Evolutionary conservation across 2,329 filamentous ascomycete genomes (phyloP), one percentile per base, ranked within the genome.

Genomic region (Blastomyces silverae): DNA sequence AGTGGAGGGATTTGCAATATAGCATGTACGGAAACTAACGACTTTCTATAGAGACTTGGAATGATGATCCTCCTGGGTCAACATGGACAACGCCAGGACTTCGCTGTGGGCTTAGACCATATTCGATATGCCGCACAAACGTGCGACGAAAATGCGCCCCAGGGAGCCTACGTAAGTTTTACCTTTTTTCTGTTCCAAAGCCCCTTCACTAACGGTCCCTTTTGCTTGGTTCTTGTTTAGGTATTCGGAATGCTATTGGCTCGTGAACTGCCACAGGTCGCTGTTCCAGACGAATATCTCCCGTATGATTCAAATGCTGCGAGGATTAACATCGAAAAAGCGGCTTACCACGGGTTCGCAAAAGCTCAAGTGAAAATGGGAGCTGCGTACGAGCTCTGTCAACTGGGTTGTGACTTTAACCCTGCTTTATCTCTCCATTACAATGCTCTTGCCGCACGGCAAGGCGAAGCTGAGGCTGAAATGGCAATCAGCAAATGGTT

Each of bases 401-500:
- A 95, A 73, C 83, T 99, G 20, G 90, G 91, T 39, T 97, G 93
- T 77, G 92, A 97, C 68, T 99, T 99, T 77, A 92, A 95, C 71
- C 92, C 94, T 0, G 89, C 91, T 0, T 84, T 95, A 65, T 97
- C 93, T 0, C 79, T 99, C 63, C 94, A 99, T 75, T 99, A 99
- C 80, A 97, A 97, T 73, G 91, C 91, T 48, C 83, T 99, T 42
- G 93, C 94, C 28, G 90, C 94, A 15, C 88, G 90, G 69, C 94
- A 97, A 78, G 93, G 92, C 22, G 92, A 97, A 71, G 83, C 92
- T 0, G 94, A 99, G 75, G 94, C 93, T 0, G 92, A 96, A 66
- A 89, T 99, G 78, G 92, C 93, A 37, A 92, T 99, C 67, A 97
- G 93, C 77, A 94, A 96, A 77, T 99, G 94, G 94, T 99, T 97